A percentile compares a stretch with the other conserved stretches of the same genome.
These are phyloP conservation scores for Clavulina sp. DNA, from an alignment of 768 basidiomycete species.

Conservation along the genomic window DNA sequence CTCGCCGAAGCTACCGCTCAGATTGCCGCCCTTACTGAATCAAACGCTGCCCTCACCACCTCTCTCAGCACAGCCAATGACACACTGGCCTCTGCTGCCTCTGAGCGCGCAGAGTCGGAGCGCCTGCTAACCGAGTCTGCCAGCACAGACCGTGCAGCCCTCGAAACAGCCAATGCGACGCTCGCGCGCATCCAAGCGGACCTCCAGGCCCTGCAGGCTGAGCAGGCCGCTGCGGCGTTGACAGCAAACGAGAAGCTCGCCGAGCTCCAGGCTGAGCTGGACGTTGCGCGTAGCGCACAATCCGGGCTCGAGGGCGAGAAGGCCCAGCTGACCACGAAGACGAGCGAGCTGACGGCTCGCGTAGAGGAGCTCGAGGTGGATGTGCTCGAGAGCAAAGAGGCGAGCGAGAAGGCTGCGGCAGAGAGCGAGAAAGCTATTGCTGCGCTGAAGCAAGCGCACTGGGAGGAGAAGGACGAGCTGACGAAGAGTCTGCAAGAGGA, in stretches of 20 bases:
- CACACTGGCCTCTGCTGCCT: background rate
- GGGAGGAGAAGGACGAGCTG: background rate
- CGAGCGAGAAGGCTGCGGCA: conserved; percentile 46
- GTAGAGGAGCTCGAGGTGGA: conserved; percentile 72
- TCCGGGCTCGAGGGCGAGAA: too few relatives aligned
- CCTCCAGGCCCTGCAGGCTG: background rate
- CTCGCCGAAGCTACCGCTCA: background rate
- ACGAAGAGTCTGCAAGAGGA: conserved; percentile 31
- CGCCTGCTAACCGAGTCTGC: background rate
- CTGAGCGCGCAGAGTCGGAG: background rate
- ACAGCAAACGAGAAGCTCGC: background rate
- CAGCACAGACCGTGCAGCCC: background rate
- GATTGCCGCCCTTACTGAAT: background rate
- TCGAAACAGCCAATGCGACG: background rate
- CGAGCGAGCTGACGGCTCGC: conserved; percentile 40
- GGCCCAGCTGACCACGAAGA: too few relatives aligned
- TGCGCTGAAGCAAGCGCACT: conserved; percentile 24
- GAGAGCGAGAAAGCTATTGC: conserved; percentile 29
- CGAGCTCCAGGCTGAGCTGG: background rate
- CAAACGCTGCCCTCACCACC: background rate
- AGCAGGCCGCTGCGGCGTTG: background rate
- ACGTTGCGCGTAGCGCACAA: background rate
- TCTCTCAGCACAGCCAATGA: background rate
- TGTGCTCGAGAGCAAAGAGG: conserved; percentile 58
- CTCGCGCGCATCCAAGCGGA: background rate